Percentiles rank a stretch among this genome's conserved stretches.
Conservation (phyloP, 306 rosid species). For the Phaseolus lunatus region DNA sequence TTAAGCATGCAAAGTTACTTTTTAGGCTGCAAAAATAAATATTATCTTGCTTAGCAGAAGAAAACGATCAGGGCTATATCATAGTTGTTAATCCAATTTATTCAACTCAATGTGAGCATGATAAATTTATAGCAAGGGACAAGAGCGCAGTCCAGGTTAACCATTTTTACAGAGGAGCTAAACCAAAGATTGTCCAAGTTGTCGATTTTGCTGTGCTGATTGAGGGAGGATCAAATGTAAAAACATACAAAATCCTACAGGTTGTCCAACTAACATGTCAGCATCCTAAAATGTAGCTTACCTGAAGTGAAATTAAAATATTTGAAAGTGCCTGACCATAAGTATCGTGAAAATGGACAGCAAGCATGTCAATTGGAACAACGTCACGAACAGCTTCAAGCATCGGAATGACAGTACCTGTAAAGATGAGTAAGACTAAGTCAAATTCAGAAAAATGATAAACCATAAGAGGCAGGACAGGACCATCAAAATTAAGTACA, state of each 20-base stretch:
- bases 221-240: background rate
- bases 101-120: conserved; percentile 1
- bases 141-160: conserved; percentile 15
- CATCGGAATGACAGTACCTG: conserved; percentile 86
- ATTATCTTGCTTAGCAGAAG: background rate
- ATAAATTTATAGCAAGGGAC: conserved; percentile 13
- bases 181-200: background rate
- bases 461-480: conserved; percentile 39
- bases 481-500: conserved; percentile 2
- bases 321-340: conserved; percentile 98
- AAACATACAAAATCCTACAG: background rate
- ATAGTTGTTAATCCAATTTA: conserved; percentile 26
- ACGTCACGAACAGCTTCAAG: conserved; percentile 83
- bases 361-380: conserved; percentile 71
- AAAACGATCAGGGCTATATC: background rate
- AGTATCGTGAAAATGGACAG: conserved; percentile 95
- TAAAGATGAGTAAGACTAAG: conserved; percentile 26
- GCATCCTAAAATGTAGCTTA: conserved; percentile 39
- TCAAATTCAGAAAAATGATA: conserved; percentile 27
- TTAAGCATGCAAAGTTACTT: background rate
- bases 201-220: background rate
- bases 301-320: conserved; percentile 84
- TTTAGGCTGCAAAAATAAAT: conserved; percentile 19
- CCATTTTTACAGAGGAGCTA: conserved; percentile 20
- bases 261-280: conserved; percentile 9